Evolutionary conservation across 768 basidiomycete species (phyloP).

Genomic region (Psilocybe subaeruginosa): DNA sequence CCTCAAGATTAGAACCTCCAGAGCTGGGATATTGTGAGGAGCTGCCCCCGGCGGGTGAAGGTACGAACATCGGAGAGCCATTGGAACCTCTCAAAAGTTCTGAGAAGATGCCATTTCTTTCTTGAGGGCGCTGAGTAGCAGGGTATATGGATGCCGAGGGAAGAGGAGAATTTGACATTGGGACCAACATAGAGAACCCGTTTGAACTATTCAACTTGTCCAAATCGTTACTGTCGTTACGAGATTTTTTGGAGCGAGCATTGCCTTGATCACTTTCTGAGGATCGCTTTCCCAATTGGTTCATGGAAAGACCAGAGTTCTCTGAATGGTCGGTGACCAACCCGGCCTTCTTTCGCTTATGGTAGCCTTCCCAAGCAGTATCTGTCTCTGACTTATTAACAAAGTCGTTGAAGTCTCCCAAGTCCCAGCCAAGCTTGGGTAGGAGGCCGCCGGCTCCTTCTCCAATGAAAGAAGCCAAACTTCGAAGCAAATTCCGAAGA

Average conservation of each 20-base stretch:
- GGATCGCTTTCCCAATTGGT: slow-evolving; percentile 51
- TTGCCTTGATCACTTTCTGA: slow-evolving; percentile 48
- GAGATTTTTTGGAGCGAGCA: slow-evolving; percentile 54
- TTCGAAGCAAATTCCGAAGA: slow-evolving; percentile 77
- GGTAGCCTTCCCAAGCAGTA: slow-evolving; percentile 90
- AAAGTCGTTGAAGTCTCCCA: slow-evolving; percentile 77
- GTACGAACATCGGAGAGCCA: slow-evolving; percentile 67
- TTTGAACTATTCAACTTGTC: slow-evolving; percentile 33
- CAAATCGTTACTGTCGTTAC: slow-evolving; percentile 45
- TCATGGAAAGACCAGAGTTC: slow-evolving; percentile 10
- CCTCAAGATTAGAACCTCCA: slow-evolving; percentile 38
- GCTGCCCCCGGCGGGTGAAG: slow-evolving; percentile 41
- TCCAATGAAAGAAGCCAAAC: slow-evolving; percentile 80
- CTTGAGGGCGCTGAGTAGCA: slow-evolving; percentile 42
- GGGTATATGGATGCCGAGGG: slow-evolving; percentile 49
- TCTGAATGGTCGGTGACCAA: slow-evolving; percentile 24
- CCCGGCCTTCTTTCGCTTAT: slow-evolving; percentile 59
- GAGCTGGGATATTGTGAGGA: slow-evolving; percentile 44
- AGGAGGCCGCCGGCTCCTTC: slow-evolving; percentile 83
- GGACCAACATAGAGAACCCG: slow-evolving; percentile 60
- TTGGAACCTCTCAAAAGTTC: slow-evolving; percentile 58
- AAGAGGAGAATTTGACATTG: slow-evolving; percentile 43
- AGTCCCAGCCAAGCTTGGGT: slow-evolving; percentile 78
- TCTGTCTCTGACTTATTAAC: slow-evolving; percentile 90
- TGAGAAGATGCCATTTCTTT: slow-evolving; percentile 55